These are phyloP conservation scores for Calcarisporium arbuscula DNA, from an alignment of 2,329 filamentous ascomycete species.

Conservation along the genomic window DNA sequence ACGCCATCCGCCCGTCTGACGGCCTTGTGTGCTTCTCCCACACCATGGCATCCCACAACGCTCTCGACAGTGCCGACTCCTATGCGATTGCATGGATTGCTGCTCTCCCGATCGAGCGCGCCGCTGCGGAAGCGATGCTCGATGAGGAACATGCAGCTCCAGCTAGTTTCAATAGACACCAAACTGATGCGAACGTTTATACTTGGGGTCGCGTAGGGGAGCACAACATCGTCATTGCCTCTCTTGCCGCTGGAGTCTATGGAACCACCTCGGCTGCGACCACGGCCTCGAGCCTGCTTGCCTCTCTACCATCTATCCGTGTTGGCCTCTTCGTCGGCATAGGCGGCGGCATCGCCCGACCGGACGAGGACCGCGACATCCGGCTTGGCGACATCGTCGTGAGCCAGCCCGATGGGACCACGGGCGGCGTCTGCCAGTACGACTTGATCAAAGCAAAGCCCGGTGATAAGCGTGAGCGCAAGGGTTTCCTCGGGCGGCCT, in stretches of 20 bases:
- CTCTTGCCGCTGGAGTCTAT: background rate
- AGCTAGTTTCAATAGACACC: too few relatives aligned
- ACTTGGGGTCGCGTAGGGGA: too few relatives aligned
- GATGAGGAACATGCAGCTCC: background rate
- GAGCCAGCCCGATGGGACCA: background rate
- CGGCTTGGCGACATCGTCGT: background rate
- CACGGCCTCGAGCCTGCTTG: background rate
- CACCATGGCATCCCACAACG: conserved; percentile 3
- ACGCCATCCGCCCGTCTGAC: background rate
- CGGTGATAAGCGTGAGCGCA: background rate
- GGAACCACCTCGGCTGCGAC: background rate
- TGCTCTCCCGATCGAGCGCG: background rate
- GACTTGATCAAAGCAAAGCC: background rate
- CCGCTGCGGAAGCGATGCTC: background rate
- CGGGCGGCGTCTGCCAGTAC: background rate
- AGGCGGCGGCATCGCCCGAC: background rate
- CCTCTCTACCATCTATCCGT: background rate
- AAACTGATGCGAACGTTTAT: too few relatives aligned
- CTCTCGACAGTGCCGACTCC: conserved; percentile 7
- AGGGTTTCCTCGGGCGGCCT: background rate
- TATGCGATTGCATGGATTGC: background rate
- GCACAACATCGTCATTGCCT: too few relatives aligned
- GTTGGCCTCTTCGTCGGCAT: background rate
- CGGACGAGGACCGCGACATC: too few relatives aligned
- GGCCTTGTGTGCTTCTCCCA: conserved; percentile 14